Conservation (phyloP, 805 yeast species). For the Pichia manshurica region DNA sequence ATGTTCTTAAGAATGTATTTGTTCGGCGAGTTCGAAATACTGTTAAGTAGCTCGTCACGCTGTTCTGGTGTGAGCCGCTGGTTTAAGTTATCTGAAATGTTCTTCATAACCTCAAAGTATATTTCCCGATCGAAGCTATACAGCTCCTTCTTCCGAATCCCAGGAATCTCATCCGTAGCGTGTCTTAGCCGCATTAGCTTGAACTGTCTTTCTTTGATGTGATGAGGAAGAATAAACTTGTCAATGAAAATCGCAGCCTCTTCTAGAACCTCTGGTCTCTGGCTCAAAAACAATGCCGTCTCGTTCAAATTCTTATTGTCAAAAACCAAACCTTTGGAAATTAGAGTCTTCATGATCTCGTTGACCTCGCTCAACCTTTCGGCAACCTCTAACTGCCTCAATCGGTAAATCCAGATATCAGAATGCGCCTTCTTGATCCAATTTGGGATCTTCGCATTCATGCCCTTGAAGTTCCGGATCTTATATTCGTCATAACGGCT, state of each 20-base stretch:
- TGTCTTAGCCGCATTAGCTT: conserved; percentile 13
- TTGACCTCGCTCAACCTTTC: conserved; percentile 17
- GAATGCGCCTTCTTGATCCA: conserved; percentile 24
- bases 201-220: conserved; percentile 9
- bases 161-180: conserved; percentile 12
- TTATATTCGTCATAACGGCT: conserved; percentile 15
- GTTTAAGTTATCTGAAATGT: conserved; percentile 14
- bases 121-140: conserved; percentile 10
- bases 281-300: conserved; percentile 23
- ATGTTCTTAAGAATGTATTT: conserved; percentile 16
- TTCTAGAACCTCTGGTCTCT: conserved; percentile 16
- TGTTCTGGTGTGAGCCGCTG: conserved; percentile 12
- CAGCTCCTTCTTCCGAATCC: conserved; percentile 5
- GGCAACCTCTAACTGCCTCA: conserved; percentile 26
- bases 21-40: conserved; percentile 11
- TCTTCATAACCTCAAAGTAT: conserved; percentile 17
- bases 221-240: conserved; percentile 24
- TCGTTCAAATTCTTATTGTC: conserved; percentile 25
- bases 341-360: conserved; percentile 17
- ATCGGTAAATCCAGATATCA: conserved; percentile 28
- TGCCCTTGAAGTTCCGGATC: conserved; percentile 6
- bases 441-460: conserved; percentile 18
- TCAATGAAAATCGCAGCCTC: conserved; percentile 27
- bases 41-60: conserved; percentile 11
- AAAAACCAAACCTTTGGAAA: conserved; percentile 24